These are phyloP conservation scores for Yamadazyma atlantica DNA, from an alignment of 1,139 yeast genomes.

Conservation along the genomic window DNA sequence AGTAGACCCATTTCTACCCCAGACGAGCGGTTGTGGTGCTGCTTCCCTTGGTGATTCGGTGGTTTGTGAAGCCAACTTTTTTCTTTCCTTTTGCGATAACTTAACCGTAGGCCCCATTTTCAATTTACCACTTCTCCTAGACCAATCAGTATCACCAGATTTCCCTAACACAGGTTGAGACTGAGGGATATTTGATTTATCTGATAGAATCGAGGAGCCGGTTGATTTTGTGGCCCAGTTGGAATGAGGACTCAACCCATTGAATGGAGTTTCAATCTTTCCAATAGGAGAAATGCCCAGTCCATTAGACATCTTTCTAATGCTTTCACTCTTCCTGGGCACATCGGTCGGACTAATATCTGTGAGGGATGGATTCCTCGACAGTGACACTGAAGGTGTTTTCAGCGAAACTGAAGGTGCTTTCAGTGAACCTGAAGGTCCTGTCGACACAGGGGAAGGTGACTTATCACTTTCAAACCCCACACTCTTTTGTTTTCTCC, in stretches of 20 bases:
- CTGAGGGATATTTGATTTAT: constrained; percentile 1
- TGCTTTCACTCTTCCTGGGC: too few species aligned
- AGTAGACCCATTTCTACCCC: too few species aligned
- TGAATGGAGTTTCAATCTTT: constrained; percentile 1
- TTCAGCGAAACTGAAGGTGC: too few species aligned
- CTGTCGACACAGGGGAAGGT: constrained; percentile 8
- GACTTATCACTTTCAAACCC: constrained; percentile 8
- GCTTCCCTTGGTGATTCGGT: too few species aligned
- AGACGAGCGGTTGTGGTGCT: too few species aligned
- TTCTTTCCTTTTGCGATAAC: constrained; percentile 55
- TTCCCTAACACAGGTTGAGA: constrained; percentile 10
- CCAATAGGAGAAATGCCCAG: too few species aligned
- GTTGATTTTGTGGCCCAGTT: constrained; percentile 30
- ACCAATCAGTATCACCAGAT: constrained; percentile 7
- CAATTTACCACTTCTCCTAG: constrained; percentile 21
- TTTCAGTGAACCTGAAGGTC: too few species aligned
- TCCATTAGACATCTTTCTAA: too few species aligned
- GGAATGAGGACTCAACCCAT: constrained; percentile 30
- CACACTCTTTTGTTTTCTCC: constrained; percentile 20
- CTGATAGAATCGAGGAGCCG: constrained; percentile 15
- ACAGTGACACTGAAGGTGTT: constrained; percentile 11
- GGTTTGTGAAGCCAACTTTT: constrained; percentile 34
- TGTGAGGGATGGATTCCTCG: constrained; percentile 6
- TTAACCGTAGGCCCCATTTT: constrained; percentile 37
- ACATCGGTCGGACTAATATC: background rate